Evolutionary conservation across 495 filamentous ascomycete species (phyloP).

Genomic region (Neurospora sp.): DNA sequence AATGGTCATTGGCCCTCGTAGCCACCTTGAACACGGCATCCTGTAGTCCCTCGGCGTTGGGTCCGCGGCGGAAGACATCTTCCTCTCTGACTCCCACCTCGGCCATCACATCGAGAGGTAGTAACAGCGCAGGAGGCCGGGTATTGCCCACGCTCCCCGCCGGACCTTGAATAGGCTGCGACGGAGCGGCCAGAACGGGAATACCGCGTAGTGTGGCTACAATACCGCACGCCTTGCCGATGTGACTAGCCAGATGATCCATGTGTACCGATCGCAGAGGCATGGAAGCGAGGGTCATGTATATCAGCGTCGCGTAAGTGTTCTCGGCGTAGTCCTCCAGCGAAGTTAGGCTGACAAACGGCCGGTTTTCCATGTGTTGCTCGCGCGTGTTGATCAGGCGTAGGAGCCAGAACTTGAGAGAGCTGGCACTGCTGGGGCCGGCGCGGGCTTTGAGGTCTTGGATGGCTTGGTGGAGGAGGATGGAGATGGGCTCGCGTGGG

Average conservation of each 20-base stretch:
- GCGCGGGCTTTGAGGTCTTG: constrained; percentile 43
- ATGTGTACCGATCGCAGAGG: constrained; percentile 70
- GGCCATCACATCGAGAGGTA: constrained; percentile 88
- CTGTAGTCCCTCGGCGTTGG: constrained; percentile 62
- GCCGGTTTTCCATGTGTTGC: constrained; percentile 71
- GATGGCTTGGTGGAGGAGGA: constrained; percentile 65
- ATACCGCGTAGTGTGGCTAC: constrained; percentile 72
- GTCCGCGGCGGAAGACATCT: constrained; percentile 72
- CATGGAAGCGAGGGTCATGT: constrained; percentile 69
- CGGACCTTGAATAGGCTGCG: constrained; percentile 40
- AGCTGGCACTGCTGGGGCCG: constrained; percentile 39
- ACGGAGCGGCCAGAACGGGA: constrained; percentile 71
- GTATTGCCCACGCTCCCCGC: constrained; percentile 25
- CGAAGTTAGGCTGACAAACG: constrained; percentile 60
- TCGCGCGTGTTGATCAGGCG: constrained; percentile 72
- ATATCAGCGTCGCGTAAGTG: constrained; percentile 89
- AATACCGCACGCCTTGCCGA: constrained; percentile 89
- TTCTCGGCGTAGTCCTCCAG: constrained; percentile 86
- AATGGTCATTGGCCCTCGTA: constrained; percentile 85
- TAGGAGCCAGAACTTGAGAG: constrained; percentile 73
- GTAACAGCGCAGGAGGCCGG: constrained; percentile 37
- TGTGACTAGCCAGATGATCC: constrained; percentile 87
- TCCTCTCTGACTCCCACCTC: constrained; percentile 71
- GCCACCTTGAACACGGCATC: constrained; percentile 90
- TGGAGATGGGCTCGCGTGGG: constrained; percentile 83